Conservation (phyloP, 768 basidiomycete species). For the Nevesoporus exiguus region DNA sequence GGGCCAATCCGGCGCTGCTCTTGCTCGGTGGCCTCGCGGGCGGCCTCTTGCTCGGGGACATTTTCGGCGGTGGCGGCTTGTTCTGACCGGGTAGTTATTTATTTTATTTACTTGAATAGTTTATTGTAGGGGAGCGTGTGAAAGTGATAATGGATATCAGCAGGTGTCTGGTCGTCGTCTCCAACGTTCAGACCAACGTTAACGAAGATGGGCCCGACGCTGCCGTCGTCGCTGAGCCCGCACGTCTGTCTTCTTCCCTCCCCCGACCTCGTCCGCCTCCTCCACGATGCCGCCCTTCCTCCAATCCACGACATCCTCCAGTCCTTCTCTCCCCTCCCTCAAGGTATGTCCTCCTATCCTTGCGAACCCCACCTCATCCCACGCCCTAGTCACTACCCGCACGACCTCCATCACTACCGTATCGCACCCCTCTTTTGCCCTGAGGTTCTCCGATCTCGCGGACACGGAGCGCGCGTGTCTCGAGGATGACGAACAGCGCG, state of each 20-base stretch:
- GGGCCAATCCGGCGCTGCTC: slow-evolving; percentile 8
- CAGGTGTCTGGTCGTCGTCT: too few species aligned
- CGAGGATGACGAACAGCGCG: slow-evolving; percentile 78
- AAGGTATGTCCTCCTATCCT: slow-evolving; percentile 47
- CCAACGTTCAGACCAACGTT: too few species aligned
- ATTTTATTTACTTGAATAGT: slow-evolving; percentile 3
- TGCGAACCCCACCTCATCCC: slow-evolving; percentile 5
- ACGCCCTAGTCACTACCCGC: slow-evolving; percentile 66
- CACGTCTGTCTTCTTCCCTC: slow-evolving; percentile 76
- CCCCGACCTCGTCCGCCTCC: slow-evolving; percentile 60
- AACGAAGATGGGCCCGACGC: slow-evolving; percentile 46
- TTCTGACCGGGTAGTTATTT: slow-evolving; percentile 24
- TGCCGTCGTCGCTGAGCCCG: slow-evolving; percentile 77
- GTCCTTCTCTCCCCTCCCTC: slow-evolving; percentile 79
- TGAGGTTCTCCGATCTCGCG: slow-evolving; percentile 73
- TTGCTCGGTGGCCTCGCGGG: slow-evolving; percentile 47
- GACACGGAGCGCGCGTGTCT: slow-evolving; percentile 72
- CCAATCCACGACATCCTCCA: slow-evolving; percentile 72
- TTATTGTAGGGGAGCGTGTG: slow-evolving; percentile 1
- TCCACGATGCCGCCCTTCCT: slow-evolving; percentile 59
- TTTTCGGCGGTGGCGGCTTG: slow-evolving; percentile 33
- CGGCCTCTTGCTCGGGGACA: slow-evolving; percentile 47
- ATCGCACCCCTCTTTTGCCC: slow-evolving; percentile 65
- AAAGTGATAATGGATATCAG: not conserved
- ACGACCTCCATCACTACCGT: slow-evolving; percentile 71